Evolutionary conservation across 371 early-diverging fungal species (phyloP), one percentile per base, ranked within the genome.

Genomic region (Phascolomyces articulosus): DNA sequence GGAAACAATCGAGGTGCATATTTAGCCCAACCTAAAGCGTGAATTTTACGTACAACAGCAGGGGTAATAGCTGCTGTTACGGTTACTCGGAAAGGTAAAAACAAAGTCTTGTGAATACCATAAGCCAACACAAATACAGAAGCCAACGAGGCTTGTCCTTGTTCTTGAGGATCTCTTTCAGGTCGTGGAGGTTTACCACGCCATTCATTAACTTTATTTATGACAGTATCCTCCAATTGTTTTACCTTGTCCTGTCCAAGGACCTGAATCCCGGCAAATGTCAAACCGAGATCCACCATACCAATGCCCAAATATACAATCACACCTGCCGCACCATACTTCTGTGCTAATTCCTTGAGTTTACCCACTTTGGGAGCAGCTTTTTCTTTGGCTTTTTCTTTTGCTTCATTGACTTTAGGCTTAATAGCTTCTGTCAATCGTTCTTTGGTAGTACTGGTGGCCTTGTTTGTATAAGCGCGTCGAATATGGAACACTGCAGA

Each of bases 1-100:
- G 68, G 74, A 20, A 76, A 62, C 1, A 80, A 54, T 49, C 69
- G 60, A 55, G 80, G 75, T 11, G 77, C 70, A 38, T 80, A 80
- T 27, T 67, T 70, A 49, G 68, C 63, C 77, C 75, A 77, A 4
- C 77, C 80, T 23, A 72, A 44, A 57, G 69, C 68, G 60, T 80
- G 80, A 21, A 80, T 26, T 61, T 77, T 80, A 27, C 75, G 73
- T 1, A 80, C 80, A 59, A 80, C 56, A 16, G 75, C 73, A 11
- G 80, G 83, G 11, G 80, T 83, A 40, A 83, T 71, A 11, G 72
- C 73, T 40, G 83, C 77, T 26, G 83, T 83, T n/a, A 77, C 55
- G 1, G 74, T 72, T 13, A 83, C 49, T 60, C 83, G 68, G 21
- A 83, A 64, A 55, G 83, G 83, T 20, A 83, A 55, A n/a, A 83